phyloP scores from a whole-genome alignment of 768 basidiomycete species.

The Pholiota conissans region DNA sequence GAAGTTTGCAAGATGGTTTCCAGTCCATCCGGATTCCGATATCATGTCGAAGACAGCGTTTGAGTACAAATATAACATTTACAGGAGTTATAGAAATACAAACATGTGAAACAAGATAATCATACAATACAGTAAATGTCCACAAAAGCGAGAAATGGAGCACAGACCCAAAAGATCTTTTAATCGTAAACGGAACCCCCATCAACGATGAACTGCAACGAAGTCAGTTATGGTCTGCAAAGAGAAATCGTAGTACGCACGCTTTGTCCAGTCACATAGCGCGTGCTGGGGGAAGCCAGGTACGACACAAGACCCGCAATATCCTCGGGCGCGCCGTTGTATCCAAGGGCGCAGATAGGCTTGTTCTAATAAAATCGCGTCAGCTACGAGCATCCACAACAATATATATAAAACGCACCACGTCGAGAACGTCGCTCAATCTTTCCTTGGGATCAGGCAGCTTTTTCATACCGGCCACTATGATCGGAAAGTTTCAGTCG shows the following conservation, averaged over 20 bases:
- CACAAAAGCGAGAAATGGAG: too few relatives aligned
- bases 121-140: too few relatives aligned
- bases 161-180: too few relatives aligned
- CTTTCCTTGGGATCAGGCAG: not conserved
- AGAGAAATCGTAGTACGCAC: not conserved
- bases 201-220: constrained; percentile 2
- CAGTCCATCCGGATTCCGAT: too few relatives aligned
- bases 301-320: constrained; percentile 33
- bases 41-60: too few relatives aligned
- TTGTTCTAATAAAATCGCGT: not conserved
- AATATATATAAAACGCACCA: too few relatives aligned
- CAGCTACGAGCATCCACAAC: not conserved
- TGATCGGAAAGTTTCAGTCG: not conserved
- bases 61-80: too few relatives aligned
- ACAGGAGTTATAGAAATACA: too few relatives aligned
- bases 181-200: constrained; percentile 4
- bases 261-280: constrained; percentile 31
- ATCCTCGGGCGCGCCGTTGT: constrained; percentile 27
- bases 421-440: not conserved
- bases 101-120: too few relatives aligned
- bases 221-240: not conserved
- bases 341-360: constrained; percentile 13
- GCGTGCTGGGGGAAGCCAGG: constrained; percentile 30
- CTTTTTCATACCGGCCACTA: not conserved
- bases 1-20: too few relatives aligned